A percentile compares a stretch with the other conserved stretches of the same genome.
phyloP scores from a whole-genome alignment of 257 asterid genomes.

The Rubia yunnanensis region DNA sequence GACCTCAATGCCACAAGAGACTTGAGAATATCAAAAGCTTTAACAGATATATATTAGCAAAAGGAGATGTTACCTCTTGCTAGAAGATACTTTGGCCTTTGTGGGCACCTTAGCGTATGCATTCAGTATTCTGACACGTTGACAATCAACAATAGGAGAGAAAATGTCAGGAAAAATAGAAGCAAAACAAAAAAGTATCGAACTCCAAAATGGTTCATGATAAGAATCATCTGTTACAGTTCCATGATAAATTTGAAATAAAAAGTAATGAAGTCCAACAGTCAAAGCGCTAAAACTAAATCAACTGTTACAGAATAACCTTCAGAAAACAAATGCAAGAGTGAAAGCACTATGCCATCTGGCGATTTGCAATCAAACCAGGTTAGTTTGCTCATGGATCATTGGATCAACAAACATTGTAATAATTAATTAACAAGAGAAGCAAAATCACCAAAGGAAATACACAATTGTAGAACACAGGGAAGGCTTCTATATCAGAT shows the following conservation, averaged over 20 bases:
- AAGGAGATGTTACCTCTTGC: slow-evolving; percentile 45
- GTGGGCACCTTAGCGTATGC: slow-evolving; percentile 73
- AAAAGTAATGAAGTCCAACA: no score
- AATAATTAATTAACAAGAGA: no score
- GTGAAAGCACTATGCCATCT: neutral
- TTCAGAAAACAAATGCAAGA: neutral
- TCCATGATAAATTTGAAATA: neutral
- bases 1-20: neutral
- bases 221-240: neutral
- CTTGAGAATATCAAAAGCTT: neutral
- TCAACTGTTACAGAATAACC: no score
- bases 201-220: neutral
- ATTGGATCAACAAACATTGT: neutral
- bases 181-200: neutral
- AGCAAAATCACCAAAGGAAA: neutral
- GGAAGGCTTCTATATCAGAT: neutral
- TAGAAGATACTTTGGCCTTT: slow-evolving; percentile 46
- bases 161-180: neutral
- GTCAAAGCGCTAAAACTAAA: no score
- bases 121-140: slow-evolving; percentile 53
- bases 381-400: neutral
- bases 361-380: neutral
- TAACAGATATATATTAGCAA: slow-evolving; percentile 7
- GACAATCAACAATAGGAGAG: slow-evolving; percentile 19
- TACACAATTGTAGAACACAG: neutral